These are phyloP conservation scores for Yamadazyma diddensiae DNA, from an alignment of 1,139 yeast species.

Conservation along the genomic window DNA sequence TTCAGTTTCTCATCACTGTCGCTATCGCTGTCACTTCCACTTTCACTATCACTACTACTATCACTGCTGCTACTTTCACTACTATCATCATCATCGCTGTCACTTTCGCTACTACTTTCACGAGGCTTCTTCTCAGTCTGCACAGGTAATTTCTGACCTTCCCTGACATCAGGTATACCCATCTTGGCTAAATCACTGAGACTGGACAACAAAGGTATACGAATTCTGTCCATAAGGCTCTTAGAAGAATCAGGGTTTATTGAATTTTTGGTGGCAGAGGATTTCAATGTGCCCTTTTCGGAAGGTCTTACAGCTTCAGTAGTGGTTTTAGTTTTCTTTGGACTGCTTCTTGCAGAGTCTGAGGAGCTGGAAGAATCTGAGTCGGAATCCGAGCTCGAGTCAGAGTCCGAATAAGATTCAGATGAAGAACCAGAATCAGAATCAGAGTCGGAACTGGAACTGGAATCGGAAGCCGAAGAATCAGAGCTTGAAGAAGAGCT, in stretches of 20 bases:
- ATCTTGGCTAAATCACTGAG: slow-evolving; percentile 54
- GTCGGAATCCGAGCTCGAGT: slow-evolving; percentile 8
- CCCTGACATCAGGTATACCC: slow-evolving; percentile 65
- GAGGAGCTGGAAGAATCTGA: slow-evolving; percentile 9
- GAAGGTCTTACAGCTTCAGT: background rate
- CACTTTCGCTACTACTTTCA: slow-evolving; percentile 4
- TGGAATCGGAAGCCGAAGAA: slow-evolving; percentile 2
- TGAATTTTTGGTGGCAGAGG: too few species aligned
- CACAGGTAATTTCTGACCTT: too few species aligned
- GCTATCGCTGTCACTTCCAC: slow-evolving; percentile 17
- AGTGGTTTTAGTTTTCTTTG: background rate
- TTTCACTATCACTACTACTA: slow-evolving; percentile 17
- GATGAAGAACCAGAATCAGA: slow-evolving; percentile 6
- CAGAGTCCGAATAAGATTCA: slow-evolving; percentile 7
- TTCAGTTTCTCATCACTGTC: slow-evolving; percentile 10
- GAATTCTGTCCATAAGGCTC: slow-evolving; percentile 5
- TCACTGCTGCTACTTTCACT: slow-evolving; percentile 3
- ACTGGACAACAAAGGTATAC: slow-evolving; percentile 42
- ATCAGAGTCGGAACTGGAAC: slow-evolving; percentile 6
- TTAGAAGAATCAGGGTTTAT: background rate
- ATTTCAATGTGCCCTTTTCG: too few species aligned
- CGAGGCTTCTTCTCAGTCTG: background rate
- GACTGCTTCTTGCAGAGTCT: slow-evolving; percentile 5
- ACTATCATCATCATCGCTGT: slow-evolving; percentile 9
- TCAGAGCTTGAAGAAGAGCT: slow-evolving; percentile 4